Base-by-base conservation (phyloP, 805 yeast species). In the Ogataea wickerhamii region DNA sequence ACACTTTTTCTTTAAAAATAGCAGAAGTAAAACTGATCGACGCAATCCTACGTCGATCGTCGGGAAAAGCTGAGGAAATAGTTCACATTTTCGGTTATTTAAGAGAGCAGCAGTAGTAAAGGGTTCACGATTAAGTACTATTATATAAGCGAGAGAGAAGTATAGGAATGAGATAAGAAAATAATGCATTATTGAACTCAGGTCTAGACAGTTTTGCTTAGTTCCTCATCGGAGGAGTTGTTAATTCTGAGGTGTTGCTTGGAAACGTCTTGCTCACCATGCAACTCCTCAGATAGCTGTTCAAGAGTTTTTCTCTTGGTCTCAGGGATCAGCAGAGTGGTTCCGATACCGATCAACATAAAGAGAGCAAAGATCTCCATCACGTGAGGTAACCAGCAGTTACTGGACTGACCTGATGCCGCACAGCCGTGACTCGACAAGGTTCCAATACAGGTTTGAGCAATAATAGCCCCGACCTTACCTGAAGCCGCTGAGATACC, bases 401-500 rank as follows among this genome's bases (percentile, higher is more conserved):
- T 76, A 27, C 53, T 53, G 43, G 75, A 61, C 38, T 52, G 48
- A 21, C 58, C 61, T 41, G 71, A 72, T 35, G 68, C 66, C 25
- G 87, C 68, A 77, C 95, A 87, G 47, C 77, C 74, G 64, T 83
- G 91, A 73, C 83, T 72, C 40, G 81, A 73, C 55, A 87, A 74
- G 48, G 95, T 86, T 74, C 96, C 93, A 51, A 84, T 65, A 61
- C 84, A 82, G 46, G 89, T 80, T 69, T 83, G 93, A 19, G 96
- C 95, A 71, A 87, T 78, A 52, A 87, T 86, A 43, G 96, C 95
- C 70, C 96, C 96, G 54, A 87, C 71, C 64, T 87, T 87, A 73
- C 96, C 96, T 23, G 78, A 64, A 36, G 94, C 96, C 53, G 96
- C 96, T 47, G 95, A 87, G 47, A 87, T 74, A 74, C 96, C 96